phyloP scores from a whole-genome alignment of 2,329 filamentous ascomycete species.

The Colletotrichum siamense region DNA sequence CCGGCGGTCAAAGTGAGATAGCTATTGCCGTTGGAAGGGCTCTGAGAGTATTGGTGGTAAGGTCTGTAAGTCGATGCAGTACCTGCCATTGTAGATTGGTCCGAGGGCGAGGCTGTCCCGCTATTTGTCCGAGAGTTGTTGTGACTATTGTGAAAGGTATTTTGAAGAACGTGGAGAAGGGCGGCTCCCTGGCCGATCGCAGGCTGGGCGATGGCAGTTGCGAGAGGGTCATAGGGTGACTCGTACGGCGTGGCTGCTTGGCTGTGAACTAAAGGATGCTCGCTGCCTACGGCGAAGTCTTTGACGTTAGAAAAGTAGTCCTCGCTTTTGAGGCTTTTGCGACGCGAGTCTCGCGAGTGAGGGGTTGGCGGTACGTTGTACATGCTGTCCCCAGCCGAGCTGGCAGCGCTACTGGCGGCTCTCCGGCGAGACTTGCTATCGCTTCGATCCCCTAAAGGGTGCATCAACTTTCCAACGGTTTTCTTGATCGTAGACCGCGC shows the following conservation, averaged over 20 bases:
- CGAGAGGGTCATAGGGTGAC: constrained; percentile 45
- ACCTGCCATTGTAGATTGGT: constrained; percentile 11
- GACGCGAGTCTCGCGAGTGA: constrained; percentile 56
- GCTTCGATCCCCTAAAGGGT: constrained; percentile 60
- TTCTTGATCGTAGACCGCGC: constrained; percentile 81
- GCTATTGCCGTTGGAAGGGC: constrained; percentile 48
- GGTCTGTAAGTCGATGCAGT: constrained; percentile 25
- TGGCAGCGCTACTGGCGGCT: constrained; percentile 68
- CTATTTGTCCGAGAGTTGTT: constrained; percentile 4
- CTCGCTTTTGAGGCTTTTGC: constrained; percentile 60
- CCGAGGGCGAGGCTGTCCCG: constrained; percentile 14
- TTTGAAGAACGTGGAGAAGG: neutral
- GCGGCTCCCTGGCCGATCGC: neutral
- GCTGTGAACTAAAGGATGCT: constrained; percentile 77
- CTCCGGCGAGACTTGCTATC: constrained; percentile 60
- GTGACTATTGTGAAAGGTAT: neutral
- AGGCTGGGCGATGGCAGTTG: constrained; percentile 32
- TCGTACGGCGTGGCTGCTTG: constrained; percentile 72
- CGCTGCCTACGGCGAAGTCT: constrained; percentile 44
- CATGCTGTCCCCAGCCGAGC: constrained; percentile 64
- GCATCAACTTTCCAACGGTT: constrained; percentile 67
- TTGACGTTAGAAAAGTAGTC: constrained; percentile 56
- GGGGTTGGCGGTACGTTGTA: constrained; percentile 53
- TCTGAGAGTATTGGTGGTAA: constrained; percentile 47
- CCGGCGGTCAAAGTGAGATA: constrained; percentile 47